Base-by-base conservation (phyloP, 2,329 filamentous ascomycete genomes). In the Penicillium sp. region DNA sequence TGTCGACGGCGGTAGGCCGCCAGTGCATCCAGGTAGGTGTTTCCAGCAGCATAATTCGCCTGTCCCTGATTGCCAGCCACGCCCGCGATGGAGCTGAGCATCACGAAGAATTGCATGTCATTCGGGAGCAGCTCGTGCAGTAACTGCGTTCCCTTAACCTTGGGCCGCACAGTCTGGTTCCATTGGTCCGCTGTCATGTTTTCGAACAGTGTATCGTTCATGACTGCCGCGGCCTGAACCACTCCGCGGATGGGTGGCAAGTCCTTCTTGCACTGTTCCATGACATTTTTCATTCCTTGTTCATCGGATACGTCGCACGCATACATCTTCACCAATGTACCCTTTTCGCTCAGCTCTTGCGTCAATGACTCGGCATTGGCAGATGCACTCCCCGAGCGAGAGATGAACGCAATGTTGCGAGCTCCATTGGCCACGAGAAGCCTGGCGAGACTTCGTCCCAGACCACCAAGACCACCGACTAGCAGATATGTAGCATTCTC, bases 21-120 rank as follows among this genome's bases (percentile, higher is more conserved):
- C 4, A 59, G 46, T 1, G 50, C 41, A 30, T 69, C 61, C n/a
- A 63, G 52, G 37, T 62, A 70, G 0, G 54, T 55, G 23, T 64
- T 65, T 1, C 54, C 66, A 3, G 62, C 57, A 10, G 61, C 56
- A 37, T 71, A 70, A 13, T 56, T 62, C 1, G 56, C 55, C 34
- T 67, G 51, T 17, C 52, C 53, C 15, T 42, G 17, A 20, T 53
- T 48, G 4, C 62, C 58, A 25, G 64, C 35, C 1, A 61, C 45
- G 5, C 61, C 60, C 6, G 52, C 50, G 0, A 61, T 37, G 0
- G 66, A 70, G 1, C 60, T 63, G 9, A 69, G 46, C n/a, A 66
- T 46, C 10, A 70, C 41, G 47, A 70, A 69, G 50, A 71, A 71
- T 11, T 11, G 10, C 25, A 13, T n/a, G 11, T n/a, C 10, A 5